Percentiles rank a stretch among this genome's conserved stretches.
These are phyloP conservation scores for Ormosia emarginata DNA, from an alignment of 306 rosid genomes.

Conservation along the genomic window DNA sequence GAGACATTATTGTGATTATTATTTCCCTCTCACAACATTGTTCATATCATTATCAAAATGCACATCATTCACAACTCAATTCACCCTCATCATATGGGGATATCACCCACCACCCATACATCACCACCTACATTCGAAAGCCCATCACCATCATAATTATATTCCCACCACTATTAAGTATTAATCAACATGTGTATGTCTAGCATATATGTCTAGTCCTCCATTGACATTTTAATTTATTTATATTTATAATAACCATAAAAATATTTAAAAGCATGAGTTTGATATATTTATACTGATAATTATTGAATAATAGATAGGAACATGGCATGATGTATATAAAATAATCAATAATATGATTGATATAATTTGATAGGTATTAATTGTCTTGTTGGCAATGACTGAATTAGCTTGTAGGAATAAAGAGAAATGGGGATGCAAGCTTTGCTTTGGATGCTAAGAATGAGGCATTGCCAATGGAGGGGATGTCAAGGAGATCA, in stretches of 20 bases:
- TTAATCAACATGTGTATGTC: neutral
- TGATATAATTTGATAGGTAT: neutral
- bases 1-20: conserved; percentile 11
- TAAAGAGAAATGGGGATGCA: conserved; percentile 80
- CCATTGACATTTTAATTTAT: conserved; percentile 17
- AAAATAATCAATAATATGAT: neutral
- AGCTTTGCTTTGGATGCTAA: conserved; percentile 58
- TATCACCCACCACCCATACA: conserved; percentile 63
- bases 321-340: conserved; percentile 18
- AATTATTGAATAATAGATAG: neutral
- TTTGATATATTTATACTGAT: neutral
- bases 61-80: conserved; percentile 39
- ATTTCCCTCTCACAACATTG: neutral
- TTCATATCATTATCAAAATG: conserved; percentile 39
- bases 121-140: conserved; percentile 56
- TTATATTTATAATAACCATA: neutral
- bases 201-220: neutral
- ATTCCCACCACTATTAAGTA: conserved; percentile 13
- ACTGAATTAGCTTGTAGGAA: conserved; percentile 62
- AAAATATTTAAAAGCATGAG: neutral
- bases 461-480: conserved; percentile 42
- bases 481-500: conserved; percentile 40
- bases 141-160: conserved; percentile 44
- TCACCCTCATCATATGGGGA: conserved; percentile 34
- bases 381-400: conserved; percentile 9